These are phyloP conservation scores for Mycotypha africana DNA, from an alignment of 371 early-diverging fungal species.

Conservation along the genomic window DNA sequence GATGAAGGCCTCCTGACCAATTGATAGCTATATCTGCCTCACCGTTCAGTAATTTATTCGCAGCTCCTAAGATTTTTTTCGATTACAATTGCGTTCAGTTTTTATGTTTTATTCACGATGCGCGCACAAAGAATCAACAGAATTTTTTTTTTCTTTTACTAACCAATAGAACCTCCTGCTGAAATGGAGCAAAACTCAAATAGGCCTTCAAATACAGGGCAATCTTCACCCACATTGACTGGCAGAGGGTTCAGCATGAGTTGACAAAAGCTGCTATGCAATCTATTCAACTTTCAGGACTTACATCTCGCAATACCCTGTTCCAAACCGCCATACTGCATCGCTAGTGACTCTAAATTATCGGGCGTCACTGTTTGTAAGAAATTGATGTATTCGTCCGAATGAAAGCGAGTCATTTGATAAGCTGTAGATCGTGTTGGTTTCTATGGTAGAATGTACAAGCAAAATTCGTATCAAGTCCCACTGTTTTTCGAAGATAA, in stretches of 20 bases:
- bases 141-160: neutral
- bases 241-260: neutral
- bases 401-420: slow-evolving; percentile 98
- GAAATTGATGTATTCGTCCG: slow-evolving; percentile 99
- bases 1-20: slow-evolving; percentile 98
- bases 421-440: slow-evolving; percentile 85
- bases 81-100: too few relatives aligned
- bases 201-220: slow-evolving; percentile 91
- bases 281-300: too few relatives aligned
- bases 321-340: slow-evolving; percentile 63
- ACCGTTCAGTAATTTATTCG: neutral
- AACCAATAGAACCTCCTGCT: slow-evolving; percentile 87
- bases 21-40: slow-evolving; percentile 88
- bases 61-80: neutral
- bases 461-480: too few relatives aligned
- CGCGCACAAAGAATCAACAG: neutral
- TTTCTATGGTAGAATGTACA: too few relatives aligned
- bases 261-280: too few relatives aligned
- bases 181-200: slow-evolving; percentile 87
- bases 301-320: slow-evolving; percentile 71
- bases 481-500: too few relatives aligned
- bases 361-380: slow-evolving; percentile 93
- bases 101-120: too few relatives aligned
- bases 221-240: slow-evolving; percentile 88
- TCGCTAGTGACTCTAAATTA: slow-evolving; percentile 75